Evolutionary conservation across 164 flowering plant species (phyloP).

Genomic region (Stephania japonica): DNA sequence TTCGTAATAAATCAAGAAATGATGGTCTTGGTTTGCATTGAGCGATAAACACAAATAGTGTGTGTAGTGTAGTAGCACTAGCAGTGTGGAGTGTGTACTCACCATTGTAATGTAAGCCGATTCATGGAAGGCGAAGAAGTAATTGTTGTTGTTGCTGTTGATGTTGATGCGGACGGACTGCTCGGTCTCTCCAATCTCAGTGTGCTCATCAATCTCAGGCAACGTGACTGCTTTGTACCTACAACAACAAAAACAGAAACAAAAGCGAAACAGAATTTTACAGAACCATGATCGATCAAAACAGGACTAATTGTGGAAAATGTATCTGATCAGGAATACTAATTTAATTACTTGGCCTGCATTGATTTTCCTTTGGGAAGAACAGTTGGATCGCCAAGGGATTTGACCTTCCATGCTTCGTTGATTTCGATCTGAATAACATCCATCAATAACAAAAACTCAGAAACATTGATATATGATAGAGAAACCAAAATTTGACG

Average conservation of each 20-base stretch:
- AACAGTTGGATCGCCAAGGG: slow-evolving; percentile 54
- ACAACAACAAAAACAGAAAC: background rate
- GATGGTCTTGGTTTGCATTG: no score
- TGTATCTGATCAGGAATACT: background rate
- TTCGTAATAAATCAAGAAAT: background rate
- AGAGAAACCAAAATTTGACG: no score
- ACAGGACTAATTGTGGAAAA: no score
- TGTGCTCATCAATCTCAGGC: slow-evolving; percentile 35
- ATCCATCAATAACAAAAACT: background rate
- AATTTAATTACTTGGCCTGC: slow-evolving; percentile 86
- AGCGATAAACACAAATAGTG: no score
- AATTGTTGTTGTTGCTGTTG: slow-evolving; percentile 12
- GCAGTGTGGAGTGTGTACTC: background rate
- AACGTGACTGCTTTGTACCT: slow-evolving; percentile 73
- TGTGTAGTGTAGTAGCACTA: no score
- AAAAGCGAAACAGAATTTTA: background rate
- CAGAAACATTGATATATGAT: background rate
- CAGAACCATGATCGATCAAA: background rate
- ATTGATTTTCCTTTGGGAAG: slow-evolving; percentile 70
- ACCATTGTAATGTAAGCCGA: slow-evolving; percentile 60
- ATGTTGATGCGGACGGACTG: slow-evolving; percentile 34
- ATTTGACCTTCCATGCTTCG: slow-evolving; percentile 77
- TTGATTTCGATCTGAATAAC: slow-evolving; percentile 60
- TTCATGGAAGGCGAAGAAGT: slow-evolving; percentile 41
- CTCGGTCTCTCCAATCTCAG: slow-evolving; percentile 32